Percentiles rank a stretch among this genome's conserved stretches.
Evolutionary conservation across 2,329 filamentous ascomycete genomes (phyloP).

Genomic region (Chrysoporthe cubensis): DNA sequence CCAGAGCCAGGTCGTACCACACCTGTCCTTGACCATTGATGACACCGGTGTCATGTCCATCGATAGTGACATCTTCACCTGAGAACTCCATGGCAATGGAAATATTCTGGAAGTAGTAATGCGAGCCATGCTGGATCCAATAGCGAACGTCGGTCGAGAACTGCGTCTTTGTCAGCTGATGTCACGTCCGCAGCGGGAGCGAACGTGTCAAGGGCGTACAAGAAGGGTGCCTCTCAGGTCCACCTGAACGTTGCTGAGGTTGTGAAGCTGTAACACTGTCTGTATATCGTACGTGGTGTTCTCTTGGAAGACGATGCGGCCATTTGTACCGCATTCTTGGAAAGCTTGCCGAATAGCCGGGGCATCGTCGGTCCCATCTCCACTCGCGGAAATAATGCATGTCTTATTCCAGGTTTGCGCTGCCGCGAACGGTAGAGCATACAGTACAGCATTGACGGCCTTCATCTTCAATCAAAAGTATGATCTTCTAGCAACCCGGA

Average conservation of each 20-base stretch:
- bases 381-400: conserved; percentile 9
- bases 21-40: conserved; percentile 20
- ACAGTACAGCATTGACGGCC: not conserved
- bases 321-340: conserved; percentile 10
- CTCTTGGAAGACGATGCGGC: conserved; percentile 14
- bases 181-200: not conserved
- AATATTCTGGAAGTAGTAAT: conserved; percentile 23
- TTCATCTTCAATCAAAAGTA: not conserved
- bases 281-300: conserved; percentile 19
- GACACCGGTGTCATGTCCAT: conserved; percentile 16
- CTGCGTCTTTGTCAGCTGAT: not conserved
- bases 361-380: conserved; percentile 10
- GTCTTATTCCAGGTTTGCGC: conserved; percentile 10
- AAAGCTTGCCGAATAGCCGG: conserved; percentile 19
- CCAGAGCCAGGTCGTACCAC: conserved; percentile 20
- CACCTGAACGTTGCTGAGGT: conserved; percentile 22
- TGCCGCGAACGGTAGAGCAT: conserved; percentile 2
- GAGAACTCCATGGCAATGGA: conserved; percentile 22
- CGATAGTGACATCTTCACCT: conserved; percentile 12
- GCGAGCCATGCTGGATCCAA: conserved; percentile 22
- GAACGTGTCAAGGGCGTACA: not conserved
- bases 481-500: not conserved
- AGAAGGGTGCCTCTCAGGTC: conserved; percentile 18
- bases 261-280: conserved; percentile 16
- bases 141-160: conserved; percentile 20